Percentiles rank a stretch among this genome's conserved stretches.
These are phyloP conservation scores for Eurotiales sp. DNA, from an alignment of 2,329 filamentous ascomycete species.

Conservation along the genomic window DNA sequence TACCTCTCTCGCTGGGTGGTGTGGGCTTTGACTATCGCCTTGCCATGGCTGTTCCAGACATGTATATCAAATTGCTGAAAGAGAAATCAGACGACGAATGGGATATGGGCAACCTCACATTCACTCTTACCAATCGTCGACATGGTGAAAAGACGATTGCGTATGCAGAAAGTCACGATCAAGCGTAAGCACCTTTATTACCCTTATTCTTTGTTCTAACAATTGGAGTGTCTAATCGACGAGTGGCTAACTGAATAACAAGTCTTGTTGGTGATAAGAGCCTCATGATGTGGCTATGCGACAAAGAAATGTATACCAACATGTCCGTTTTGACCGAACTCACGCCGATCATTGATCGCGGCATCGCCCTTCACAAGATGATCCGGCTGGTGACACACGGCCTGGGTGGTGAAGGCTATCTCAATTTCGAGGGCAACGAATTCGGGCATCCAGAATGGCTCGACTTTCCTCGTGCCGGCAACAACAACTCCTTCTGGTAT, in stretches of 20 bases:
- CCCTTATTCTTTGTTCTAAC: too few species aligned
- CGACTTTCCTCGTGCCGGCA: conserved; percentile 92
- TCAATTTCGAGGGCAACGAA: conserved; percentile 98
- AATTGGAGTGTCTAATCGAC: too few species aligned
- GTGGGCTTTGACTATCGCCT: conserved; percentile 96
- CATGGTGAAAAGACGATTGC: conserved; percentile 98
- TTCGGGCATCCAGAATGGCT: conserved; percentile 99
- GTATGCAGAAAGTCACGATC: conserved; percentile 95
- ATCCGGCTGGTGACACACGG: conserved; percentile 89
- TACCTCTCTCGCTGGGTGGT: conserved; percentile 79
- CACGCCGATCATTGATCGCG: conserved; percentile 83
- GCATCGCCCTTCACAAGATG: conserved; percentile 94
- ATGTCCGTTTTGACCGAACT: conserved; percentile 86
- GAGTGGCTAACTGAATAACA: conserved; percentile 8
- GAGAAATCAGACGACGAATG: conserved; percentile 87
- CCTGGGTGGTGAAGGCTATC: conserved; percentile 90
- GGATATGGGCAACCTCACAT: conserved; percentile 81
- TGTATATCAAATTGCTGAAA: conserved; percentile 99
- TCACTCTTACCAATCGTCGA: conserved; percentile 85
- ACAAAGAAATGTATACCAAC: conserved; percentile 95
- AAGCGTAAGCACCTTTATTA: conserved; percentile 74
- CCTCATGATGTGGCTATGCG: conserved; percentile 96
- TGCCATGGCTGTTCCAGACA: conserved; percentile 95
- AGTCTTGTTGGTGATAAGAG: conserved; percentile 90
- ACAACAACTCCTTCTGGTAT: conserved; percentile 91